Evolutionary conservation across 2,329 filamentous ascomycete species (phyloP).

Genomic region (Cladophialophora exuberans): DNA sequence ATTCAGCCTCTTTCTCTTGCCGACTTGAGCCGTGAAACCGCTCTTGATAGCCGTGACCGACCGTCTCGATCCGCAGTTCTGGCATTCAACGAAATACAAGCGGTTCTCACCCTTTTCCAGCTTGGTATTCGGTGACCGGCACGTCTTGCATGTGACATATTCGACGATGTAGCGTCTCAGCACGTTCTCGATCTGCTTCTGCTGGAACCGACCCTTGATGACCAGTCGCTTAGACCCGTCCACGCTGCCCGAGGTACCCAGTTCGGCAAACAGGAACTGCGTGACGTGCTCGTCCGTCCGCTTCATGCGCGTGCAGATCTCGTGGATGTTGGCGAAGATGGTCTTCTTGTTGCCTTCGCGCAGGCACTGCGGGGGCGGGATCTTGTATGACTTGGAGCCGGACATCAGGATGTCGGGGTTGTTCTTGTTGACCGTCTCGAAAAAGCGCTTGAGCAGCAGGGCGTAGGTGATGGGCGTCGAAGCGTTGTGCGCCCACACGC

Average conservation of each 20-base stretch:
- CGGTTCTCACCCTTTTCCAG: conserved; percentile 99
- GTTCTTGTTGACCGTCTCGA: conserved; percentile 89
- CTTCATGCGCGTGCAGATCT: conserved; percentile 99
- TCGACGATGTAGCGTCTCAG: conserved; percentile 90
- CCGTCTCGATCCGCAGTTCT: conserved; percentile 79
- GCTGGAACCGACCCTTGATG: conserved; percentile 99
- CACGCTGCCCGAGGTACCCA: conserved; percentile 95
- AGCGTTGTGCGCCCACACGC: conserved; percentile 85
- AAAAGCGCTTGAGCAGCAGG: conserved; percentile 87
- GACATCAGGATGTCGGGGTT: conserved; percentile 93
- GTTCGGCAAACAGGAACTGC: conserved; percentile 93
- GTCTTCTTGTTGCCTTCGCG: conserved; percentile 99
- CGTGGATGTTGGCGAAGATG: conserved; percentile 97
- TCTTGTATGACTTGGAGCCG: conserved; percentile 96
- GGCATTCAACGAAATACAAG: conserved; percentile 98
- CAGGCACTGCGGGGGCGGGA: conserved; percentile 95
- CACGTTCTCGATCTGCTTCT: conserved; percentile 99
- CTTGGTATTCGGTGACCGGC: conserved; percentile 90
- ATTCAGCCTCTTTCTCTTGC: conserved; percentile 95
- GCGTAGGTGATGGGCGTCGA: conserved; percentile 79
- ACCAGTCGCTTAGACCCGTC: conserved; percentile 91
- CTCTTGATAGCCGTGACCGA: conserved; percentile 98
- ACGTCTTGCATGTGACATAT: conserved; percentile 96
- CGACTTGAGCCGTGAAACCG: conserved; percentile 99
- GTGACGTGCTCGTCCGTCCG: conserved; percentile 97